A percentile compares a stretch with the other conserved stretches of the same genome.
phyloP scores from a whole-genome alignment of 1,139 yeast species.

The Saccharomyces uvarum region DNA sequence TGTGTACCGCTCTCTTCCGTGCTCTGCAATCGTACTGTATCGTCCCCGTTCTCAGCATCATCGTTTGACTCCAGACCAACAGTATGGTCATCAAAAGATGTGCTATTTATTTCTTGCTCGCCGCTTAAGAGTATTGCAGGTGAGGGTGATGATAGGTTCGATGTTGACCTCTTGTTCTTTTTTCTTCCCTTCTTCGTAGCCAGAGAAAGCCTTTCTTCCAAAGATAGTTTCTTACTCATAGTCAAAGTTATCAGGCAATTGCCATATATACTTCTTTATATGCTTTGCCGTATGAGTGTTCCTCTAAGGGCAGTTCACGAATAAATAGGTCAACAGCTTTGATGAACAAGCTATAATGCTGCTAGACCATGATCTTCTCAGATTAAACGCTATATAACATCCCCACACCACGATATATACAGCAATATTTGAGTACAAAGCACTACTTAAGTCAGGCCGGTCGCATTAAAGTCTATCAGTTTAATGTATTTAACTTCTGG shows the following conservation, averaged over 20 bases:
- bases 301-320: not conserved
- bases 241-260: not conserved
- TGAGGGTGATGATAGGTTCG: not conserved
- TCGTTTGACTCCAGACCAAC: not conserved
- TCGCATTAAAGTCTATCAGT: conserved; percentile 4
- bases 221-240: conserved; percentile 41
- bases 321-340: not conserved
- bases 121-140: conserved; percentile 7
- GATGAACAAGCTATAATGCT: not conserved
- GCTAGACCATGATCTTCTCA: not conserved
- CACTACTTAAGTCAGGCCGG: not conserved
- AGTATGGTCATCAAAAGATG: not conserved
- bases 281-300: not conserved
- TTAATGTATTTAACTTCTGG: not conserved
- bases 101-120: not conserved
- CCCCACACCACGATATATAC: not conserved
- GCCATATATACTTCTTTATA: not conserved
- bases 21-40: not conserved
- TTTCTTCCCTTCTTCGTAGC: conserved; percentile 51
- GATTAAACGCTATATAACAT: not conserved
- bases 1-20: not conserved
- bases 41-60: not conserved
- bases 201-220: conserved; percentile 73
- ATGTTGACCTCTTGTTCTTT: conserved; percentile 21
- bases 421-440: not conserved